Conservation (phyloP, 768 basidiomycete species). For the Rhodotorula taiwanensis region DNA sequence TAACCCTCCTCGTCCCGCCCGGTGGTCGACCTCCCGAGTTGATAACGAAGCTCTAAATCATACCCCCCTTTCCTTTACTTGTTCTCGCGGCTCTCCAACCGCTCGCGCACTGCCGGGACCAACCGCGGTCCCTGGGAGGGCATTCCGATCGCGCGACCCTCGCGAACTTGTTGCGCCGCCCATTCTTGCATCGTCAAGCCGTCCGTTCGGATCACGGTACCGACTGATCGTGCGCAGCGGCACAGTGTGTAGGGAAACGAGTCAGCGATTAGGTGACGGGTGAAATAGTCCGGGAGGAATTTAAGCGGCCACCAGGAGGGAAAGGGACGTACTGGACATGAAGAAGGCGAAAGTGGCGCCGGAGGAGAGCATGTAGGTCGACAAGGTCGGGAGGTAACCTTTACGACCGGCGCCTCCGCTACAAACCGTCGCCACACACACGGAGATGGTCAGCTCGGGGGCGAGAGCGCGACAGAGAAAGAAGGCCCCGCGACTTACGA, state of each 20-base stretch:
- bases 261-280: background rate
- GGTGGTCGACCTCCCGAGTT: too few relatives aligned
- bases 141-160: slow-evolving; percentile 16
- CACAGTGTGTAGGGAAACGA: too few relatives aligned
- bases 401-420: slow-evolving; percentile 87
- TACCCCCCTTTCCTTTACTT: too few relatives aligned
- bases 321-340: slow-evolving; percentile 72
- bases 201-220: slow-evolving; percentile 36
- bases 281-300: background rate
- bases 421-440: background rate
- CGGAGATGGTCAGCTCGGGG: background rate
- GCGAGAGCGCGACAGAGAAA: slow-evolving; percentile 3
- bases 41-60: too few relatives aligned
- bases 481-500: slow-evolving; percentile 53
- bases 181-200: slow-evolving; percentile 36
- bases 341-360: slow-evolving; percentile 97
- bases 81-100: background rate
- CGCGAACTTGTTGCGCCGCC: slow-evolving; percentile 26
- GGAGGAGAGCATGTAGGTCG: slow-evolving; percentile 97
- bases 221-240: background rate
- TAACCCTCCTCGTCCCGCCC: background rate
- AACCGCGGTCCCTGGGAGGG: background rate
- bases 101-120: slow-evolving; percentile 1
- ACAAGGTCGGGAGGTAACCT: slow-evolving; percentile 81
- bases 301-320: slow-evolving; percentile 9